These are phyloP conservation scores for Bacidia rubella DNA, from an alignment of 495 filamentous ascomycete genomes.

Conservation along the genomic window DNA sequence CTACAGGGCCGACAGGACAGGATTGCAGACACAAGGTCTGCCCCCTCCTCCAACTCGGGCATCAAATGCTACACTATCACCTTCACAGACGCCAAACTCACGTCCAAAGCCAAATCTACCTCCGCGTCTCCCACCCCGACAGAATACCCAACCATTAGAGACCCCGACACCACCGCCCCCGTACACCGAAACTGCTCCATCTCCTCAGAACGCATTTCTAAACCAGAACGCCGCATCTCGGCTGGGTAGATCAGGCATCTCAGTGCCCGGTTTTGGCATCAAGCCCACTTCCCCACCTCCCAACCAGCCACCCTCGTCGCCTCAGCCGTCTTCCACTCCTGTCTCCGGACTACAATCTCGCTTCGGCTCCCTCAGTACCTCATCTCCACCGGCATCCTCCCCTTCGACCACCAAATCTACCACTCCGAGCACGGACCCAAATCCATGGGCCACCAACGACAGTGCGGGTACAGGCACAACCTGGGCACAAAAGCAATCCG, in stretches of 20 bases:
- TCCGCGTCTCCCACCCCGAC: constrained; percentile 63
- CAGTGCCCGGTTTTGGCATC: constrained; percentile 71
- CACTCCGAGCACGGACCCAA: constrained; percentile 12
- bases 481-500: constrained; percentile 47
- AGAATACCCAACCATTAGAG: constrained; percentile 32
- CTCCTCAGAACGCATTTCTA: constrained; percentile 26
- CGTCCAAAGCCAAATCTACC: constrained; percentile 45
- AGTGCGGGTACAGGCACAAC: constrained; percentile 34
- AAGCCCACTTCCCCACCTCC: constrained; percentile 25
- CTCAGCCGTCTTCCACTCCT: constrained; percentile 14
- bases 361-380: no score
- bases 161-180: constrained; percentile 39
- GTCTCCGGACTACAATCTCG: constrained; percentile 48
- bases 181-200: constrained; percentile 25
- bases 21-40: constrained; percentile 50
- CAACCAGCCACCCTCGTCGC: background rate
- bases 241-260: constrained; percentile 64
- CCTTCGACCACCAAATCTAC: constrained; percentile 11
- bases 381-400: constrained; percentile 31
- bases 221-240: constrained; percentile 57
- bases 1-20: constrained; percentile 57
- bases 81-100: constrained; percentile 18
- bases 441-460: constrained; percentile 12
- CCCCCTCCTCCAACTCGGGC: constrained; percentile 57
- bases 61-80: constrained; percentile 31